Evolutionary conservation across 345 rosid species (phyloP), one percentile per base, ranked within the genome.

Genomic region (Eucalyptus erythrocorys): DNA sequence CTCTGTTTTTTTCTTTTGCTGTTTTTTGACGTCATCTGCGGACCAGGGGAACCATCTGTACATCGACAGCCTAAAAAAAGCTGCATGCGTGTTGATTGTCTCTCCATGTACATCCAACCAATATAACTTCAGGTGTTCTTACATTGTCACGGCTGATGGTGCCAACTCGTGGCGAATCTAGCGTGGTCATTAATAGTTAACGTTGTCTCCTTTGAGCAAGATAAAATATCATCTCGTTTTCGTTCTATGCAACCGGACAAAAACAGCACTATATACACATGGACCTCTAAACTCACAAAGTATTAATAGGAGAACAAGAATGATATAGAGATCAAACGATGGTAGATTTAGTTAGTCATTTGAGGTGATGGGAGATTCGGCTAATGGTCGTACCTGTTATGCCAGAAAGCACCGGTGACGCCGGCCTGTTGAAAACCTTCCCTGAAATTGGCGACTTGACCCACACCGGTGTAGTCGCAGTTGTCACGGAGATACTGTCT

Each of bases 381-480:
- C 81, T 71, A 40, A 71, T 40, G 14, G 13, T 76, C 45, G 27
- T 40, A 76, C 84, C 84, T 71, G 66, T 93, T 34, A 88, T 88
- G 7, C 89, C 89, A 2, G 92, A 86, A 86, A 89, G 90, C 32
- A 91, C 88, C 47, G 95, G 94, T 8, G 95, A 94, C 9, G 30
- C 57, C 10, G 92, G 85, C 87, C 92, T 92, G 86, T 92, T 90
- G 89, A 53, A 90, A 26, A 89, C 86, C 89, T 91, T 93, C 1
- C 93, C 93, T 27, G 92, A 81, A 2, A 91, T 92, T 13, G 95
- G 94, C 37, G 95, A 93, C 88, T 92, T 86, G 19, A 88, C 71
- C 94, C 94, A 94, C 3, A 90, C 90, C 1, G 95, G 94, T 4
- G 94, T 92, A 59, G 40, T 88, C 0, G 91, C 57, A 0, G 92